These are phyloP conservation scores for Endothia cerciana DNA, from an alignment of 2,329 filamentous ascomycete species.

Conservation along the genomic window DNA sequence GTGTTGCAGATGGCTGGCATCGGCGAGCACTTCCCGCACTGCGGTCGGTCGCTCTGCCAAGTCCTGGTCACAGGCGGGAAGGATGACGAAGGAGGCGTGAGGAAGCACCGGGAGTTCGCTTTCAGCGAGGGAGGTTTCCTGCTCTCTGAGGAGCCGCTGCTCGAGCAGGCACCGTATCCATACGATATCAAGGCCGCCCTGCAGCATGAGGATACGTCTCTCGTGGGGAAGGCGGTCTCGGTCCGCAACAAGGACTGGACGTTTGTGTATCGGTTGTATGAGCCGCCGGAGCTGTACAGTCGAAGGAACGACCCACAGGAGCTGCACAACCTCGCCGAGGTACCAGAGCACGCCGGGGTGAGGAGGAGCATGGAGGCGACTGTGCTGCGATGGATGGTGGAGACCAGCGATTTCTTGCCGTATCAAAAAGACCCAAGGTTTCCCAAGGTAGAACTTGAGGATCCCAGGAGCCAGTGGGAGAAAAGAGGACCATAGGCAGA, in stretches of 20 bases:
- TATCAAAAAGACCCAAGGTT: constrained; percentile 4
- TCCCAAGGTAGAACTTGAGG: constrained; percentile 13
- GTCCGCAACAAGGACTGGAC: constrained; percentile 43
- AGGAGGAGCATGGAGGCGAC: constrained; percentile 14
- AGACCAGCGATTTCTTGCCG: constrained; percentile 7
- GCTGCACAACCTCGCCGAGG: constrained; percentile 42
- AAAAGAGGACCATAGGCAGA: background rate
- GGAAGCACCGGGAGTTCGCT: no score
- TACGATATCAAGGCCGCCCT: constrained; percentile 49
- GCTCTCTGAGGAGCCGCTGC: no score
- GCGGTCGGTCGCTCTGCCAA: no score
- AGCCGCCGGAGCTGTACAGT: constrained; percentile 48
- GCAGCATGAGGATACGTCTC: constrained; percentile 46
- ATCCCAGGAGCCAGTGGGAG: constrained; percentile 19
- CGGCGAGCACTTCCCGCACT: no score
- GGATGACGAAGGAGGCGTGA: no score
- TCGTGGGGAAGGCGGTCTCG: constrained; percentile 46
- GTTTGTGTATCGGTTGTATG: constrained; percentile 49
- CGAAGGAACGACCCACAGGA: no score
- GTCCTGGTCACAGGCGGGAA: no score
- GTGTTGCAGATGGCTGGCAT: no score
- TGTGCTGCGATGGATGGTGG: constrained; percentile 15
- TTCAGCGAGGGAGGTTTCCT: no score
- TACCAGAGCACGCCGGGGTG: constrained; percentile 20
- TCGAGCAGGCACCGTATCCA: no score